Base-by-base conservation (phyloP, 345 rosid genomes). In the Microthlaspi erraticum region DNA sequence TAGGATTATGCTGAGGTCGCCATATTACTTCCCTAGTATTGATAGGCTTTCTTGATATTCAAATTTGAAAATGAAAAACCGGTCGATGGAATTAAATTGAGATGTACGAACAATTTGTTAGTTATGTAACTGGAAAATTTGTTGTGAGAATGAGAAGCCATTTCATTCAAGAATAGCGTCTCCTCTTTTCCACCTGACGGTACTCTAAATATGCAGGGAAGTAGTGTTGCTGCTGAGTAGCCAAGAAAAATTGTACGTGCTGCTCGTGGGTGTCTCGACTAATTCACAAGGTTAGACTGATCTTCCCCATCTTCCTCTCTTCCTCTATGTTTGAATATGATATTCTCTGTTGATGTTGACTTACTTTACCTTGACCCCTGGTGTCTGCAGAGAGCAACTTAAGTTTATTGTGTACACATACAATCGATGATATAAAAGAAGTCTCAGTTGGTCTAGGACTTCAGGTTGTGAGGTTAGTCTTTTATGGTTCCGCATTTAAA, bases 401-500 rank as follows among this genome's bases (percentile, higher is more conserved):
- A 70, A 90, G 87, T 77, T 79, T 89, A 72, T 81, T 89, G 76
- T 84, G 85, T 66, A 77, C 82, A 66, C 88, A 86, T 80, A 82
- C 60, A 64, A 74, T 83, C 64, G 90, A 83, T 64, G 97, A 91
- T 75, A 82, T 91, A 77, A 78, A 74, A 75, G 93, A 87, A 68
- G 83, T 89, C 68, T 61, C 82, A 45, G 79, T 89, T 41, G 94
- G 99, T 74, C 65, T 94, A 48, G 91, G 96, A 73, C 92, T 91
- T 81, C 99, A 88, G 79, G 76, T 88, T 77, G 74, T 88, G 74
- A 91, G 99, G 99, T 94, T 67, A 73, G 92, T 79, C 44, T 53
- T 48, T 79, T 72, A 43, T 68, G 63, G 23, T 60, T 60, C 63
- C 56, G 5, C 54, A 14, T 69, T 55, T 19, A 56, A 63, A 70